Conservation (phyloP, 306 rosid genomes). For the Castanospermum australe region DNA sequence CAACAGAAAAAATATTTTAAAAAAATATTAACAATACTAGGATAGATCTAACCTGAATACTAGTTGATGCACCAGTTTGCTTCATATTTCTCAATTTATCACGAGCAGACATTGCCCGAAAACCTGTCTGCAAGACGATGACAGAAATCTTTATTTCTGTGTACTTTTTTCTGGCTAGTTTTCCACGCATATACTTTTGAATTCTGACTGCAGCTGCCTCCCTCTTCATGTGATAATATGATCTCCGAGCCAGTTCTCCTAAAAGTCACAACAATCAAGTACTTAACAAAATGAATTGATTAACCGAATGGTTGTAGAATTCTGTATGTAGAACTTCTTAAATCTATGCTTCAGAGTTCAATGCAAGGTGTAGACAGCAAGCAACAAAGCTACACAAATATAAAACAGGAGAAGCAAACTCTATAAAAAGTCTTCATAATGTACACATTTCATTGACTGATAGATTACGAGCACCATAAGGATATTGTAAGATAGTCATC, state of each 20-base stretch:
- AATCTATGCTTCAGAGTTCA: slow-evolving; percentile 8
- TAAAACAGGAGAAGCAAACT: slow-evolving; percentile 16
- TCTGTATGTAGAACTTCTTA: slow-evolving; percentile 11
- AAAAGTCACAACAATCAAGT: slow-evolving; percentile 30
- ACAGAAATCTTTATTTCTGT: slow-evolving; percentile 34
- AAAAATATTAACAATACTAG: slow-evolving; percentile 7
- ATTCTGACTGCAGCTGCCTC: slow-evolving; percentile 60
- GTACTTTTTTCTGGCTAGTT: slow-evolving; percentile 56
- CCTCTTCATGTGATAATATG: slow-evolving; percentile 47
- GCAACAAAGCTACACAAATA: background rate
- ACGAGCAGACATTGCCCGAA: slow-evolving; percentile 55
- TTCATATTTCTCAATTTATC: slow-evolving; percentile 46
- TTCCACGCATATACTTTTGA: slow-evolving; percentile 56
- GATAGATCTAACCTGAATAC: slow-evolving; percentile 59
- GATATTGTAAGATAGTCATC: background rate
- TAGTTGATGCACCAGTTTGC: slow-evolving; percentile 41
- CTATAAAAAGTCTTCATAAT: background rate
- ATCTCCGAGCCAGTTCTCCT: slow-evolving; percentile 74
- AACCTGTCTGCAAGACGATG: slow-evolving; percentile 60
- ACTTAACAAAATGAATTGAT: slow-evolving; percentile 18
- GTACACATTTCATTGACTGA: background rate
- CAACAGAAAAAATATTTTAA: slow-evolving; percentile 5
- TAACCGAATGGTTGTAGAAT: background rate
- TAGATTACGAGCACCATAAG: background rate
- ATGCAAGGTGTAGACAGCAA: background rate